Base-by-base conservation (phyloP, 192 early-diverging fungal genomes). In the Kickxella alabastrina region DNA sequence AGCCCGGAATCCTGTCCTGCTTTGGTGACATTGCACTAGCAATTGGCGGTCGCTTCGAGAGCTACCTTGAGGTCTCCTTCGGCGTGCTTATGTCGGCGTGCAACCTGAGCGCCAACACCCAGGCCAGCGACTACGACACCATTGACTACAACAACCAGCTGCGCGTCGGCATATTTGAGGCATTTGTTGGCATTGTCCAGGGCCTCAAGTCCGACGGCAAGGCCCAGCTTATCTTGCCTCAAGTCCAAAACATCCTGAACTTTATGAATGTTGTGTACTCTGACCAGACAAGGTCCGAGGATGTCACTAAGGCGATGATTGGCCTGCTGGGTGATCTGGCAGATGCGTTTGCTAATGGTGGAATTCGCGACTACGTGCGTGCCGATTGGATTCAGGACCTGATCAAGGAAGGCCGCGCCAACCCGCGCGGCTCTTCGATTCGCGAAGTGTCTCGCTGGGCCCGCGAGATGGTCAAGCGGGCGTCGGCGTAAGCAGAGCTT, bases 1-100 rank as follows among this genome's bases (percentile, higher is more conserved):
- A 96, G 79, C 93, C 97, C 3, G 79, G 88, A 13, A 95, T 95
- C 57, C 80, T 99, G 18, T 93, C 94, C 1, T 87, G 86, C 71
- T 94, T 99, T 80, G 96, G 96, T 34, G 96, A 99, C 74, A 88
- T 99, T 69, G 94, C 94, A n/a, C 65, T 97, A 35, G 94, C 95
- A 2, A 90, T 97, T 57, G 89, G 92, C 19, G 86, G 82, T 4
- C 65, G 79, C 50, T 99, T 98, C 66, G 89, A 83, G 48, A 55
- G 57, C 4, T 97, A 87, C 72, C 59, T 98, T 18, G 83, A 91
- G 29, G 78, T 88, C 2, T 81, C 87, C 15, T 92, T 98, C 90
- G 69, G 67, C 44, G 85, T 95, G n/a, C 79, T 98, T n/a, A 76
- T 82, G 21, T 87, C 92, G 41, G 92, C 94, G 6, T 82, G 82